Conservation (phyloP, 768 basidiomycete species). For the Tephrocybe rancida region DNA sequence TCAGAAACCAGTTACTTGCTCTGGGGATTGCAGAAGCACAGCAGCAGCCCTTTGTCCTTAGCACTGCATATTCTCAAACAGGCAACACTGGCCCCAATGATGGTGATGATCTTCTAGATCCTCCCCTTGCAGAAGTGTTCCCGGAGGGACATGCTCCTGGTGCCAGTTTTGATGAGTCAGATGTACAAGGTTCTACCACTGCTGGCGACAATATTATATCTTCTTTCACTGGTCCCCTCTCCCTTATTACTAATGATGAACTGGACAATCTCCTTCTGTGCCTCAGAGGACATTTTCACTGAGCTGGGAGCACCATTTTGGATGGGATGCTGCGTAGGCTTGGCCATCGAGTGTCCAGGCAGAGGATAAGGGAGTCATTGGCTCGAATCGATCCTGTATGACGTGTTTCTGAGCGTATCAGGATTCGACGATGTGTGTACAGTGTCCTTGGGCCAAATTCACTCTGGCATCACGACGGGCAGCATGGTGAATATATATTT, state of each 20-base stretch:
- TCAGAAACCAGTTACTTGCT: conserved; percentile 16
- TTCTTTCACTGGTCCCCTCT: neutral
- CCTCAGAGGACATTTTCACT: neutral
- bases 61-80: too few relatives aligned
- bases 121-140: too few relatives aligned
- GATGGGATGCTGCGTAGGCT: conserved; percentile 20
- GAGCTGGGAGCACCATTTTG: conserved; percentile 23
- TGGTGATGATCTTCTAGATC: too few relatives aligned
- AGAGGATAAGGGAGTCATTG: conserved; percentile 16
- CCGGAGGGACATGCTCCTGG: too few relatives aligned
- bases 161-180: too few relatives aligned
- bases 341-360: conserved; percentile 12
- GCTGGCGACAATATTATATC: neutral
- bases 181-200: too few relatives aligned
- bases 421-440: conserved; percentile 23
- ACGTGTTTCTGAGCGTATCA: conserved; percentile 15
- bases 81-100: too few relatives aligned
- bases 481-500: conserved; percentile 25
- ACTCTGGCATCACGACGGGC: conserved; percentile 39
- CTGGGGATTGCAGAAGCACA: conserved; percentile 14
- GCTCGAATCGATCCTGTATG: conserved; percentile 17
- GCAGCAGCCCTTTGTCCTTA: conserved; percentile 5
- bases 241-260: neutral
- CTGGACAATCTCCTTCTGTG: neutral
- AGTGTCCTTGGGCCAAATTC: conserved; percentile 32